These are phyloP conservation scores for Candida koratica DNA, from an alignment of 805 yeast genomes.

Conservation along the genomic window DNA sequence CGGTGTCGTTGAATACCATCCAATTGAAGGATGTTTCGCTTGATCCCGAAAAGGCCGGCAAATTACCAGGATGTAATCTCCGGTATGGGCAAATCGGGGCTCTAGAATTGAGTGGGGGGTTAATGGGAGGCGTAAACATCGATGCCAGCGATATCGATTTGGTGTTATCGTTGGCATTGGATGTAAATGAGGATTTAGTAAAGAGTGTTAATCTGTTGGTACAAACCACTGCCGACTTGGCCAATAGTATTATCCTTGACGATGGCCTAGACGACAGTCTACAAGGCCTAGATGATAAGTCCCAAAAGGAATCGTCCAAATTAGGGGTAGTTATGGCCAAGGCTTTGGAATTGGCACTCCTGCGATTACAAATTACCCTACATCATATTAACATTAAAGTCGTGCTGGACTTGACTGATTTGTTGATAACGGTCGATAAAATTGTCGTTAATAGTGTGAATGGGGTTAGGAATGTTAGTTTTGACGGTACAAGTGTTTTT, in stretches of 20 bases:
- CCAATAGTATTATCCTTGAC: constrained; percentile 49
- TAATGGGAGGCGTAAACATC: constrained; percentile 67
- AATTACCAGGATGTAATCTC: constrained; percentile 59
- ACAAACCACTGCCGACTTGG: constrained; percentile 72
- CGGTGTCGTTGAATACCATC: constrained; percentile 61
- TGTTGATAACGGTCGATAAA: constrained; percentile 30
- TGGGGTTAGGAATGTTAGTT: constrained; percentile 41
- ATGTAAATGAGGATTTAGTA: constrained; percentile 20
- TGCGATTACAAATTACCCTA: constrained; percentile 53
- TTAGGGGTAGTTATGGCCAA: constrained; percentile 55
- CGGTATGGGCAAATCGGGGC: constrained; percentile 57
- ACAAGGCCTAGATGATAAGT: constrained; percentile 1
- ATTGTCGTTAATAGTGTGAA: constrained; percentile 38
- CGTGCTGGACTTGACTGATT: constrained; percentile 42
- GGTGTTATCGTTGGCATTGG: constrained; percentile 36
- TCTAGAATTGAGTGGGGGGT: constrained; percentile 53
- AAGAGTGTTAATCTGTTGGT: constrained; percentile 51
- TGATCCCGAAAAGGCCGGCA: constrained; percentile 64
- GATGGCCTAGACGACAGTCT: constrained; percentile 11
- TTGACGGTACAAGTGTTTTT: constrained; percentile 38
- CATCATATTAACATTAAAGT: constrained; percentile 45
- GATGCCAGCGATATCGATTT: constrained; percentile 52
- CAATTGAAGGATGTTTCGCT: constrained; percentile 56
- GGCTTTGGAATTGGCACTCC: constrained; percentile 65
- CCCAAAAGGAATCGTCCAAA: constrained; percentile 25